Evolutionary conservation across 257 asterid species (phyloP).

Genomic region (Voacanga thouarsii): DNA sequence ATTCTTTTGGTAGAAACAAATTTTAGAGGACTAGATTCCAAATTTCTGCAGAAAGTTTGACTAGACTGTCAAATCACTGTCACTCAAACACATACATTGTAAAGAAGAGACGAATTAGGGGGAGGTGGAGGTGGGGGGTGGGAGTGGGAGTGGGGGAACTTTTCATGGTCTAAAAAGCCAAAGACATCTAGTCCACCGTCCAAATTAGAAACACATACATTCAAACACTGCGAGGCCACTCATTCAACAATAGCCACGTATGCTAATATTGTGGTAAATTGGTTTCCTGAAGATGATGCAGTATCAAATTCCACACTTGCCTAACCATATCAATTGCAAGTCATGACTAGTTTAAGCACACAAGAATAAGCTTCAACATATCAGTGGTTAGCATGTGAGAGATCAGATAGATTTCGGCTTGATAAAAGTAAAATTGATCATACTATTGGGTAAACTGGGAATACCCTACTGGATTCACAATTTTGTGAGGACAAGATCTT

Average conservation of each 20-base stretch:
- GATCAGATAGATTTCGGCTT: background rate
- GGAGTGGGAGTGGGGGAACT: no score
- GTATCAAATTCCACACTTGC: background rate
- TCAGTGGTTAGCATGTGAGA: background rate
- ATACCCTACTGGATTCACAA: background rate
- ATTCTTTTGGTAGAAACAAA: background rate
- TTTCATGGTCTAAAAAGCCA: background rate
- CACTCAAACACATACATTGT: no score
- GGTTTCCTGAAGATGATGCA: no score
- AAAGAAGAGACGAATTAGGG: no score
- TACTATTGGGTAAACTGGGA: background rate
- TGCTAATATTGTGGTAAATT: no score
- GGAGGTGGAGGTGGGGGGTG: no score
- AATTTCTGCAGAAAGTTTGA: background rate
- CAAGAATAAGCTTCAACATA: background rate
- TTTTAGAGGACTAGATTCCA: background rate
- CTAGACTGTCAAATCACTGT: background rate
- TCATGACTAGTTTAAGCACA: no score
- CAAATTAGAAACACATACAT: background rate
- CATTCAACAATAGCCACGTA: background rate
- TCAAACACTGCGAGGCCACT: background rate
- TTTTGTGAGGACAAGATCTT: background rate
- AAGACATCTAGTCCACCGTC: background rate
- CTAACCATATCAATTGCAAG: background rate
- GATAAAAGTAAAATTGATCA: background rate